Evolutionary conservation across 768 basidiomycete species (phyloP), one percentile per base, ranked within the genome.

Genomic region (Tylopilus felleus): DNA sequence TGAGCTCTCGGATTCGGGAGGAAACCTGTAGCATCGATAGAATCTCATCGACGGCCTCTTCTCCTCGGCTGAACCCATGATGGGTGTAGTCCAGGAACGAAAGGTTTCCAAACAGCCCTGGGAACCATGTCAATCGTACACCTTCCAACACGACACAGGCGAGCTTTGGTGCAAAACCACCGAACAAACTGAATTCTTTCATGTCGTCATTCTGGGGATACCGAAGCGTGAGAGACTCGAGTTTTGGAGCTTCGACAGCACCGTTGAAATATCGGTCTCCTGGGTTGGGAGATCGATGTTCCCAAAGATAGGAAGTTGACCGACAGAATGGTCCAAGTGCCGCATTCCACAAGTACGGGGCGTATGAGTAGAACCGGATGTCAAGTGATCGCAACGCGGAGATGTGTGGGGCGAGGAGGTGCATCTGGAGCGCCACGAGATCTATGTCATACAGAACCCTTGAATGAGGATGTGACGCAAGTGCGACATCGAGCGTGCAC

Each of bases 21-120:
- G 82, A 86, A 19, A 86, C 73, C 53, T 74, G 69, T 25, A 90
- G 72, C 68, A 87, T 81, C 25, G 74, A 72, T 38, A 85, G 61
- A 43, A 88, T 72, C 61, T 89, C 86, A 27, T 75, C 63, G 9
- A 82, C 75, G 3, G 84, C 81, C 50, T 79, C 75, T 55, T 77
- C 71, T 5, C 82, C 86, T 19, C 66, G 69, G 36, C 78, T 85
- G 68, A 87, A 86, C 21, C 83, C 81, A 54, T 88, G 86, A 60
- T 89, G 86, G 1, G 83, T 82, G 59, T 88, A 89, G 66, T 88
- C 83, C 40, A 90, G 75, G 61, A 73, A 80, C 7, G 77, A 79
- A 41, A 89, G 73, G 63, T 84, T 83, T 36, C 73, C 71, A 60
- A 83, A 88, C 31, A 88, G 72, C 10, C 78, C 79, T 31, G 85